Evolutionary conservation across 2,329 filamentous ascomycete genomes (phyloP), one percentile per base, ranked within the genome.

Genomic region (Penicillium sp.): DNA sequence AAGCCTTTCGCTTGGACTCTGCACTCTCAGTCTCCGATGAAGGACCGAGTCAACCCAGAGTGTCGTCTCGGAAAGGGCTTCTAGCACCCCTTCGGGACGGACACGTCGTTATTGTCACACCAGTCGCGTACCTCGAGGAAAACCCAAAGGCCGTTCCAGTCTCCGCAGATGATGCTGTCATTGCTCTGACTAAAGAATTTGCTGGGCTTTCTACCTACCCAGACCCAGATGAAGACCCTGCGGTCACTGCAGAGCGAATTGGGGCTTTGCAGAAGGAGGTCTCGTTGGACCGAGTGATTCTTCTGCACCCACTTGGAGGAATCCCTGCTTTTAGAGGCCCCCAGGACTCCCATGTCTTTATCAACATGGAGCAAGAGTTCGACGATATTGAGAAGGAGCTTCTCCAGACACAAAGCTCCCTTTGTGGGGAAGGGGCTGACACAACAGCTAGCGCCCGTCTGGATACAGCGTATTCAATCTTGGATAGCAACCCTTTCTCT

Each of bases 351-450:
- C 89, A 95, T 71, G 85, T 95, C 8, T 98, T 97, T 70, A 85
- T 99, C 70, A 99, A 99, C 66, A 82, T 99, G 55, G 90, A 96
- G 69, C 92, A 98, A 69, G 93, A 99, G 71, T 96, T 90, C 64
- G 79, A 84, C 1, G 78, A 83, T 26, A 88, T 96, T 49, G 81
- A 85, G 59, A 74, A 82, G 16, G 84, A 91, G 63, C 79, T 96
- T 4, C 67, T 70, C 29, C 67, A 70, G 44, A 65, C 65, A 22
- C 65, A 65, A 49, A 51, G 58, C n/a, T 64, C 65, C 8, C 52
- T 65, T 6, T 46, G 48, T 21, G 58, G 43, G 49, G 54, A 47
- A 22, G 43, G 48, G 6, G 42, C 44, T 16, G 42, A 45, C 26
- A 68, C 72, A 49, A 62, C 59, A 1, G 49, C 49, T 19, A 55